Evolutionary conservation across 176 grass and related monocot species (phyloP).

Genomic region (Musa itinerans): DNA sequence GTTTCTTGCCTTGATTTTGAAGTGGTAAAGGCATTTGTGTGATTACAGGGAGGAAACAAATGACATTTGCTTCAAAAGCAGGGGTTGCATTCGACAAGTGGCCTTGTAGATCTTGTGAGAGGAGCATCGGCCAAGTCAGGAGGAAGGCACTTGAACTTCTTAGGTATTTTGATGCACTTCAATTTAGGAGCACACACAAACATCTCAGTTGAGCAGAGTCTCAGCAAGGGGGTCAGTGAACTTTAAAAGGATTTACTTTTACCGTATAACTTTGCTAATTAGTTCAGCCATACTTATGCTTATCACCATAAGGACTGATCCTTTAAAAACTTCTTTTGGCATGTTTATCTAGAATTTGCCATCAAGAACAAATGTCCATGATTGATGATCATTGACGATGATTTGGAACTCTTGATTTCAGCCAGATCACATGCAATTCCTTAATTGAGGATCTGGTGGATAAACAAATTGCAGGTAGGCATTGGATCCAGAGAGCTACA

Average conservation of each 20-base stretch:
- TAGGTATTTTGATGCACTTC: neutral
- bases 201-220: neutral
- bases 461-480: constrained; percentile 47
- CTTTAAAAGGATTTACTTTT: neutral
- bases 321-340: neutral
- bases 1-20: constrained; percentile 84
- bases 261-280: neutral
- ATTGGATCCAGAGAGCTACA: constrained; percentile 95
- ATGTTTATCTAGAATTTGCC: neutral
- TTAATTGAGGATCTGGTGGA: constrained; percentile 6
- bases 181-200: neutral
- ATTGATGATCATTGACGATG: neutral
- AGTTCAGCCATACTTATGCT: neutral
- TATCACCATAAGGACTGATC: neutral
- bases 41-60: constrained; percentile 93
- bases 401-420: neutral
- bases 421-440: neutral
- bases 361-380: neutral
- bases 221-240: neutral
- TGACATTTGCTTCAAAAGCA: constrained; percentile 69
- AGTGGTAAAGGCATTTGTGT: constrained; percentile 61
- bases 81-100: constrained; percentile 44
- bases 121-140: constrained; percentile 37
- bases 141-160: constrained; percentile 24
- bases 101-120: constrained; percentile 68